Conservation (phyloP, 352 stramenopile species). For the Achlya hypogyna region DNA sequence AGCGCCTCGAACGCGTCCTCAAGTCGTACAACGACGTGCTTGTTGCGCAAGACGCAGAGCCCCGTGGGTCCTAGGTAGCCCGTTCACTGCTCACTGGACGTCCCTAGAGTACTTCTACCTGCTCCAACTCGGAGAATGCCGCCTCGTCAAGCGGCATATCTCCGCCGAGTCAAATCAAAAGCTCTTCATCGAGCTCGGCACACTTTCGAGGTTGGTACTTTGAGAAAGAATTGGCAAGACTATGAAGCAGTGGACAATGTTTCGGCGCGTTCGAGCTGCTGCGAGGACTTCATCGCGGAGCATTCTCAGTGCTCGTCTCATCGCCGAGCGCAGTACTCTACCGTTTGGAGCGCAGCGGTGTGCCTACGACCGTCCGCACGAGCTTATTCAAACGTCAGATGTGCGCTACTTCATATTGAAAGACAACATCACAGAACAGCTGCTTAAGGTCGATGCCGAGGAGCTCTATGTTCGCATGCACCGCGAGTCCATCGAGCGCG, state of each 20-base stretch:
- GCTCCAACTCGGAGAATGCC: conserved; percentile 52
- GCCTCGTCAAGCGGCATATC: conserved; percentile 44
- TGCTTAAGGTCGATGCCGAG: conserved; percentile 34
- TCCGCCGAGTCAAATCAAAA: conserved; percentile 13
- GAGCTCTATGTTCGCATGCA: conserved; percentile 34
- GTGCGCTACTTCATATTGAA: conserved; percentile 59
- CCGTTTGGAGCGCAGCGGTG: conserved; percentile 37
- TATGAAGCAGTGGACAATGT: conserved; percentile 37
- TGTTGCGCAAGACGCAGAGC: conserved; percentile 38
- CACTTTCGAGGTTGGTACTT: conserved; percentile 34
- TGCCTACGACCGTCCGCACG: neutral
- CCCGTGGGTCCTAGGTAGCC: conserved; percentile 31
- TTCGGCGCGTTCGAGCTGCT: conserved; percentile 54
- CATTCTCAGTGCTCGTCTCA: conserved; percentile 50
- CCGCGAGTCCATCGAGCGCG: conserved; percentile 30
- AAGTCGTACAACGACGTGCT: conserved; percentile 60
- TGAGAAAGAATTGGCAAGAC: neutral
- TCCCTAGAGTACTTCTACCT: conserved; percentile 48
- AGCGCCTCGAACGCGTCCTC: conserved; percentile 50
- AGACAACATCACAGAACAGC: conserved; percentile 36
- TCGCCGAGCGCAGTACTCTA: conserved; percentile 53
- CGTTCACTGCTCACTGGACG: neutral
- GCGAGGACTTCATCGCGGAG: conserved; percentile 27
- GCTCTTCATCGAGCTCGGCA: conserved; percentile 48
- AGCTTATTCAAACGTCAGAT: too few relatives aligned